These are phyloP conservation scores for Hansenula anomala DNA, from an alignment of 1,139 yeast genomes.

Conservation along the genomic window DNA sequence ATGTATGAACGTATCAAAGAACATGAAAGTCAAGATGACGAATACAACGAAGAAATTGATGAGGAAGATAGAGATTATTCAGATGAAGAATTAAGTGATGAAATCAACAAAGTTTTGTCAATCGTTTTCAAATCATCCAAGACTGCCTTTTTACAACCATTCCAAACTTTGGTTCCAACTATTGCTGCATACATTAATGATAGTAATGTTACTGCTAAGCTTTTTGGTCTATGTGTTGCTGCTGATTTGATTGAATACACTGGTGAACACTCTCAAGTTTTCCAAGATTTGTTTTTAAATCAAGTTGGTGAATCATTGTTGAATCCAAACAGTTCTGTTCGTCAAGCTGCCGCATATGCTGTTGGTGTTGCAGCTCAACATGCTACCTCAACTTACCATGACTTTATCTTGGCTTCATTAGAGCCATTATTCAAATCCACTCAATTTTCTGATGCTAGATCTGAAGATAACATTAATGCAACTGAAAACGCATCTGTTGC, in stretches of 20 bases:
- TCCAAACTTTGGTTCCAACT: conserved; percentile 55
- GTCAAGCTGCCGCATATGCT: conserved; percentile 85
- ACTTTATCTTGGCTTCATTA: conserved; percentile 62
- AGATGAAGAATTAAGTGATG: conserved; percentile 85
- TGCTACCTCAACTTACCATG: conserved; percentile 62
- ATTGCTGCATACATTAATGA: conserved; percentile 53
- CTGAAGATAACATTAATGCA: conserved; percentile 79
- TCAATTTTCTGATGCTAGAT: conserved; percentile 77
- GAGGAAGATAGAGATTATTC: conserved; percentile 85
- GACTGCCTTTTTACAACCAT: conserved; percentile 56
- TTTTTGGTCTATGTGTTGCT: conserved; percentile 77
- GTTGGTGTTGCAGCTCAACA: conserved; percentile 84
- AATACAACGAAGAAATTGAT: conserved; percentile 52
- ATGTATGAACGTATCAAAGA: conserved; percentile 67
- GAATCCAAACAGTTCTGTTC: conserved; percentile 65
- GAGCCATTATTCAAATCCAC: conserved; percentile 73
- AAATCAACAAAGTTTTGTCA: conserved; percentile 74
- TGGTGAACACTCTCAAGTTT: conserved; percentile 62
- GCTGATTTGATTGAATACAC: conserved; percentile 79
- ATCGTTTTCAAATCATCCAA: conserved; percentile 65
- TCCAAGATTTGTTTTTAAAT: conserved; percentile 59
- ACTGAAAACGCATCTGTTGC: conserved; percentile 85
- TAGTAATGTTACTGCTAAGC: conserved; percentile 59
- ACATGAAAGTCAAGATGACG: conserved; percentile 64
- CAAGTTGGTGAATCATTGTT: conserved; percentile 62